phyloP scores from a whole-genome alignment of 2,329 filamentous ascomycete genomes.

The Fusarium sarcochroum region DNA sequence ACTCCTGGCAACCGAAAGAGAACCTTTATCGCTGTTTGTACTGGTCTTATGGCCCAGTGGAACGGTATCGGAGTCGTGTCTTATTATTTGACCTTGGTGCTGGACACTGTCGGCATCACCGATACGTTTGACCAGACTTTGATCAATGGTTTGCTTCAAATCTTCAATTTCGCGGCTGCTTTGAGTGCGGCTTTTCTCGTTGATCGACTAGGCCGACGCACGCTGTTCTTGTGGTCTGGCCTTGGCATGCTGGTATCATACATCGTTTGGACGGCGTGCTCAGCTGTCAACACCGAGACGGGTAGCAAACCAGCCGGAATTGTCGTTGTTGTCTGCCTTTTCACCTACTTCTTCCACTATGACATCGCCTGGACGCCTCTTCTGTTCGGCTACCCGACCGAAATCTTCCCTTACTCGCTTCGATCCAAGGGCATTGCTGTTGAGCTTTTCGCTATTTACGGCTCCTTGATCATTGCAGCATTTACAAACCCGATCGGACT shows the following conservation, averaged over 20 bases:
- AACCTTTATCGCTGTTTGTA: slow-evolving; percentile 40
- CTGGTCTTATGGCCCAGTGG: slow-evolving; percentile 52
- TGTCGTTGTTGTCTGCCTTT: slow-evolving; percentile 64
- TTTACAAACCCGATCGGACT: slow-evolving; percentile 54
- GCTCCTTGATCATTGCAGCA: slow-evolving; percentile 53
- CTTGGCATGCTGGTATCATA: slow-evolving; percentile 56
- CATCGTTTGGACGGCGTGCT: slow-evolving; percentile 57
- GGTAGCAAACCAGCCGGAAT: slow-evolving; percentile 54
- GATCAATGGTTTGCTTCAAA: slow-evolving; percentile 59
- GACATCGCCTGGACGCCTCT: slow-evolving; percentile 63
- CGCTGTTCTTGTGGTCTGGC: slow-evolving; percentile 56
- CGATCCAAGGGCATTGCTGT: slow-evolving; percentile 59
- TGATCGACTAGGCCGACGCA: slow-evolving; percentile 59
- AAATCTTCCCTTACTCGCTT: slow-evolving; percentile 57
- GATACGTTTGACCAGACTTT: slow-evolving; percentile 55
- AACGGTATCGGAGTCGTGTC: slow-evolving; percentile 52
- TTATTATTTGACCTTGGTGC: slow-evolving; percentile 57
- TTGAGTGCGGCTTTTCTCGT: slow-evolving; percentile 56
- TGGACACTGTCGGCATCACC: slow-evolving; percentile 57
- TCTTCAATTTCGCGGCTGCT: slow-evolving; percentile 57
- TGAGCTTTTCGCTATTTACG: slow-evolving; percentile 58
- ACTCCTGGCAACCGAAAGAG: slow-evolving; percentile 57
- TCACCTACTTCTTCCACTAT: slow-evolving; percentile 62
- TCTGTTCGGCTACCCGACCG: slow-evolving; percentile 59
- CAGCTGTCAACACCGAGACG: slow-evolving; percentile 51